Base-by-base conservation (phyloP, 768 basidiomycete genomes). In the Albatrellus ellisii region DNA sequence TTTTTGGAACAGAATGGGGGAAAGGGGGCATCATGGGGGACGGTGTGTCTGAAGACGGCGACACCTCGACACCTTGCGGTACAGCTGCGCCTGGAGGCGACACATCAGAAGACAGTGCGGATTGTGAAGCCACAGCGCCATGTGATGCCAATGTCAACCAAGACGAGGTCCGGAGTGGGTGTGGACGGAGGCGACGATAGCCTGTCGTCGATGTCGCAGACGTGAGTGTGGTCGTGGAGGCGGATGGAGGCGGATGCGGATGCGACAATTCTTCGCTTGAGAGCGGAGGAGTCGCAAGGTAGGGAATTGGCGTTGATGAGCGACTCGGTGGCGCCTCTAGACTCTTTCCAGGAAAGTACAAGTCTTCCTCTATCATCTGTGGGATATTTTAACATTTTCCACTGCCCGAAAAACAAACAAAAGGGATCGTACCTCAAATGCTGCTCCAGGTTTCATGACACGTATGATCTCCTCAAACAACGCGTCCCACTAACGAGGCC, bases 401-500 rank as follows among this genome's bases (percentile, higher is more conserved):
- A n/a, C n/a, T n/a, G n/a, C n/a, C n/a, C n/a, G n/a, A n/a, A n/a
- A n/a, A n/a, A n/a, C n/a, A n/a, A 9, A 26, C 24, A 26, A 40
- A 34, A 15, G 29, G 6, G 36, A 17, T 52, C 59, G 32, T 49
- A 76, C 79, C 62, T 84, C 79, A 42, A 85, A 70, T 5, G 76
- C 73, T n/a, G 66, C 80, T 27, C 80, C 79, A 9, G 79, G 70
- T 56, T 77, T 82, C 72, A 85, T 72, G 1, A 86, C 75, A 15
- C 83, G 70, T 11, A 63, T 59, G 15, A 83, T 69, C 55, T 84
- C 82, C 56, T 82, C 79, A 22, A 84, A 66, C 22, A 86, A 56
- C 0, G 53, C 41, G 49, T 80, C 78, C 82, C 81, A 86, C 77
- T 79, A 24, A 25, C 29, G 45, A 32, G 28, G 24, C 9, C 39